phyloP scores from a whole-genome alignment of 129 eudicot species.

The Lonicera japonica region DNA sequence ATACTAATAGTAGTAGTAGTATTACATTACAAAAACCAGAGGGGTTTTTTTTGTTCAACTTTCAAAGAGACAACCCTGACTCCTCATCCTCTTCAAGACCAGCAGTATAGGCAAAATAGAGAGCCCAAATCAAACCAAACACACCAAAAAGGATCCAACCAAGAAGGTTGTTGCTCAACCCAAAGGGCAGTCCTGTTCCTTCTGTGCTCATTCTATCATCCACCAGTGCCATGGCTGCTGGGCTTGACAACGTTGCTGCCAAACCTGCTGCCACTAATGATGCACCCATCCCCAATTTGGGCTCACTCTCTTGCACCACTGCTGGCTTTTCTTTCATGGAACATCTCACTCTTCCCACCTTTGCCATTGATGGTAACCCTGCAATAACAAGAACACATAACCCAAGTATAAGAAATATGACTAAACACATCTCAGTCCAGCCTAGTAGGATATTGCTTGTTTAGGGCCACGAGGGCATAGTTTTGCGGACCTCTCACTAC shows the following conservation, averaged over 20 bases:
- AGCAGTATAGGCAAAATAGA: slow-evolving; percentile 48
- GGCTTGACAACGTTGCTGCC: slow-evolving; percentile 63
- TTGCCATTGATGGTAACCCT: slow-evolving; percentile 57
- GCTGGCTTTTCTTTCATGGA: slow-evolving; percentile 29
- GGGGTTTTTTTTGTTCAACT: too few species aligned
- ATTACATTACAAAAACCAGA: background rate
- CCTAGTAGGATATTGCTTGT: background rate
- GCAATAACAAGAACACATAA: background rate
- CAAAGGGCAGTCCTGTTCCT: slow-evolving; percentile 95
- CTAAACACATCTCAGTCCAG: too few species aligned
- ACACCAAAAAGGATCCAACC: slow-evolving; percentile 86
- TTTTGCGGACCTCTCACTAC: too few species aligned
- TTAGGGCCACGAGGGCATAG: background rate
- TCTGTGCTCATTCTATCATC: slow-evolving; percentile 98
- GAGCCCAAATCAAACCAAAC: slow-evolving; percentile 78
- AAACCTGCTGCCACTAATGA: slow-evolving; percentile 55
- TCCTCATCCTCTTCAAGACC: slow-evolving; percentile 90
- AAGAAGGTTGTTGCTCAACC: slow-evolving; percentile 87
- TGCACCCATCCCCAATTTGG: slow-evolving; percentile 48
- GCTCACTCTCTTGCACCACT: slow-evolving; percentile 5
- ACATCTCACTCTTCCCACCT: slow-evolving; percentile 54
- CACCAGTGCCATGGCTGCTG: slow-evolving; percentile 81
- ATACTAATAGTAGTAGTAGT: background rate
- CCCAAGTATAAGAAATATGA: too few species aligned
- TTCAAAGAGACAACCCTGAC: slow-evolving; percentile 80